phyloP scores from a whole-genome alignment of 768 basidiomycete species.

The Xerocomus brunneocitrinus region DNA sequence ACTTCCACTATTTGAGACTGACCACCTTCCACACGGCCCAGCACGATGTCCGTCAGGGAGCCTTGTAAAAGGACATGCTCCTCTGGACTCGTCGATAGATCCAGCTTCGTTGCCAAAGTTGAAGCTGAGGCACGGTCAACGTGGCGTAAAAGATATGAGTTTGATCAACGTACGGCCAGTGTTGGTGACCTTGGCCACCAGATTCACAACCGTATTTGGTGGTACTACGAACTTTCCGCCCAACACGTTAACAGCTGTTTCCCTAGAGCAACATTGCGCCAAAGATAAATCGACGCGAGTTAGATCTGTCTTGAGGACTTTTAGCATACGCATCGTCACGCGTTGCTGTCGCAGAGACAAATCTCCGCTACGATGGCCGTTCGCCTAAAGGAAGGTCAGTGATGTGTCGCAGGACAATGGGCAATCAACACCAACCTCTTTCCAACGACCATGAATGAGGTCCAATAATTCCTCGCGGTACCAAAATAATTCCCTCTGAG shows the following conservation, averaged over 20 bases:
- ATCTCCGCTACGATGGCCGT: slow-evolving; percentile 70
- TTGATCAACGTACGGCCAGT: slow-evolving; percentile 51
- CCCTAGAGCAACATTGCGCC: slow-evolving; percentile 25
- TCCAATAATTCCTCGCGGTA: slow-evolving; percentile 86
- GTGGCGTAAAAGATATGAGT: background rate
- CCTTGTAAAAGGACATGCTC: slow-evolving; percentile 73
- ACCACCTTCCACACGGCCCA: slow-evolving; percentile 59
- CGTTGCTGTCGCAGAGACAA: slow-evolving; percentile 75
- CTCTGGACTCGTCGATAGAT: slow-evolving; percentile 51
- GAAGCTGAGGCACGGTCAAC: slow-evolving; percentile 38
- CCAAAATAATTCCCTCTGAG: slow-evolving; percentile 88
- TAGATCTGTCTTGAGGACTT: slow-evolving; percentile 65
- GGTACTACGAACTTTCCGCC: slow-evolving; percentile 45
- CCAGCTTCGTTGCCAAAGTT: slow-evolving; percentile 48
- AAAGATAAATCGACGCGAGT: slow-evolving; percentile 58
- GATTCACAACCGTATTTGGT: slow-evolving; percentile 59
- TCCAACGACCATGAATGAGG: slow-evolving; percentile 68
- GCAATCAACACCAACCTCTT: slow-evolving; percentile 53
- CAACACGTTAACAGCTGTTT: slow-evolving; percentile 12
- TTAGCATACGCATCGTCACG: slow-evolving; percentile 76
- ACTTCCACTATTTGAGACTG: slow-evolving; percentile 48
- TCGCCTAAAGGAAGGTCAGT: slow-evolving; percentile 48
- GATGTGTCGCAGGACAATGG: background rate
- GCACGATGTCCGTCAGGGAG: slow-evolving; percentile 49
- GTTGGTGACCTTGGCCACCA: slow-evolving; percentile 58